Evolutionary conservation across 2,329 filamentous ascomycete species (phyloP), one percentile per base, ranked within the genome.

Genomic region (Ascochyta clinopodiicola): DNA sequence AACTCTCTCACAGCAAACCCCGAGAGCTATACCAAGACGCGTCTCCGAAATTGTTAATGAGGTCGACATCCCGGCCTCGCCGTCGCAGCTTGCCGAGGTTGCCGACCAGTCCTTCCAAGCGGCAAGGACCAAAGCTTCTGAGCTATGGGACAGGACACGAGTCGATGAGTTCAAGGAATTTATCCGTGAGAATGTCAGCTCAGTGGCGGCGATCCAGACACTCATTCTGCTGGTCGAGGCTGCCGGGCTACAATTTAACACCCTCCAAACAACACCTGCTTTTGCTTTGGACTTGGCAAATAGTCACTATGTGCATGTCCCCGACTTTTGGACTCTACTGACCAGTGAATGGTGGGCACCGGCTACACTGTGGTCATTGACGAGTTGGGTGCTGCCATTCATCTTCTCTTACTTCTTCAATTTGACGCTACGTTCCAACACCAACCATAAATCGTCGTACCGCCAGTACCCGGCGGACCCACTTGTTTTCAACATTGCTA

Each of bases 321-420:
- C 93, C 0, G 91, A 98, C 75, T 80, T 96, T 65, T 96, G 95
- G 75, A 77, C 88, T 27, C 79, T 97, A 8, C 77, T 96, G 34
- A 90, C 89, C 1, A 79, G 83, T 35, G 84, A 84, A 24, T 98
- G 96, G 82, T 98, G 94, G 94, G 87, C 85, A 0, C 89, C 93
- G 0, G 86, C 90, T 51, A 81, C 87, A 7, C 82, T 92, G 19
- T 98, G 93, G 92, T 74, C 86, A 5, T 73, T 88, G 32, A 95
- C 92, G 9, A 89, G 86, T 71, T 75, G 91, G 50, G 68, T 90
- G 38, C 62, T 94, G 25, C 94, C 94, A 1, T 79, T 88, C 44
- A 59, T 90, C 29, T 81, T 87, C 37, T 91, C 90, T 24, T 98
- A 95, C 80, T 96, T 97, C 74, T 89, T 96, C 84, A 98, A 98